Evolutionary conservation across 768 basidiomycete genomes (phyloP).

Genomic region (Hebeloma cylindrosporum): DNA sequence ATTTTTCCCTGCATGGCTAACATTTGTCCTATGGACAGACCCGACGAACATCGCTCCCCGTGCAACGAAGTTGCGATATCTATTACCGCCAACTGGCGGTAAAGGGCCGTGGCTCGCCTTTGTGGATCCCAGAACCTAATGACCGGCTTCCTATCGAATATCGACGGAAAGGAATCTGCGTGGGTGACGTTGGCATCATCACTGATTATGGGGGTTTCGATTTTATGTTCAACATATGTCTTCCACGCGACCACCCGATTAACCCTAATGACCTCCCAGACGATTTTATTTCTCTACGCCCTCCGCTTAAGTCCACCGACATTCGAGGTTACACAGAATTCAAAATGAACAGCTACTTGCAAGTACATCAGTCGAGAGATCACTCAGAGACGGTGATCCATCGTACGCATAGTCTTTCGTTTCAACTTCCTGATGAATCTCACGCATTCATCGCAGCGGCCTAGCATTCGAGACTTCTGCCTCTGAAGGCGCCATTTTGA

Average conservation of each 20-base stretch:
- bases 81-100: constrained; percentile 12
- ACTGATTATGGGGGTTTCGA: constrained; percentile 11
- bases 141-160: constrained; percentile 10
- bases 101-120: constrained; percentile 14
- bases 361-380: constrained; percentile 7
- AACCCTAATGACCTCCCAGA: constrained; percentile 10
- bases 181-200: constrained; percentile 22
- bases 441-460: constrained; percentile 1
- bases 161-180: constrained; percentile 10
- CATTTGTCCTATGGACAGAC: background rate
- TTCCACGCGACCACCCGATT: constrained; percentile 10
- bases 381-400: background rate
- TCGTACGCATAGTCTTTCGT: background rate
- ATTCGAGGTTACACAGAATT: constrained; percentile 9
- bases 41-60: background rate
- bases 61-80: constrained; percentile 6
- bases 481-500: constrained; percentile 22
- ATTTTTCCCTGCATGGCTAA: background rate
- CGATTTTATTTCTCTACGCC: constrained; percentile 10
- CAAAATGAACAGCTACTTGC: constrained; percentile 10
- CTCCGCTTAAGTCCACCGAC: constrained; percentile 2
- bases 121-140: constrained; percentile 19
- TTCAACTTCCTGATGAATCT: too few species aligned
- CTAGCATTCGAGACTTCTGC: constrained; percentile 16
- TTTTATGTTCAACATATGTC: constrained; percentile 20